Conservation (phyloP, 2,329 filamentous ascomycete genomes). For the Geosmithia flava region DNA sequence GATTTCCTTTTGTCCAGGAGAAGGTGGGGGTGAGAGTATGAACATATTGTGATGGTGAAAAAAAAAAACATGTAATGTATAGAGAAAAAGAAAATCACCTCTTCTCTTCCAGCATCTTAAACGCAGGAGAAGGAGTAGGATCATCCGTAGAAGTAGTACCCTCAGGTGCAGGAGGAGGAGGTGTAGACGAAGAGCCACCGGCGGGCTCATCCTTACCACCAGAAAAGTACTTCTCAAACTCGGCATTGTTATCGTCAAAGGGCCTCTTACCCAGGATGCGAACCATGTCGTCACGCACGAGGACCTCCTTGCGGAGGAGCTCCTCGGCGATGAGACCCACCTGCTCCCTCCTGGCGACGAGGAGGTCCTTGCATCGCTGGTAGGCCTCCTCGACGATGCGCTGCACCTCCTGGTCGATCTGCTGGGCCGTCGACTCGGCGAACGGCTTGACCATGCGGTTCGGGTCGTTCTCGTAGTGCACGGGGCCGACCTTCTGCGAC, state of each 20-base stretch:
- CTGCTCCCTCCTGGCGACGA: constrained; percentile 77
- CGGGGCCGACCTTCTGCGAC: constrained; percentile 84
- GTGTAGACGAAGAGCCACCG: neutral
- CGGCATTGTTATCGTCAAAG: constrained; percentile 63
- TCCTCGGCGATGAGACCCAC: constrained; percentile 88
- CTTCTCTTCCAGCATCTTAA: constrained; percentile 11
- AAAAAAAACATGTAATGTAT: neutral
- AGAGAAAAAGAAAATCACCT: neutral
- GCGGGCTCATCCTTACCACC: constrained; percentile 38
- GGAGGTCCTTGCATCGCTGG: constrained; percentile 72
- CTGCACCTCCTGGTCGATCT: constrained; percentile 84
- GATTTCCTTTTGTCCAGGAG: no score
- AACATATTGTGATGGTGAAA: no score
- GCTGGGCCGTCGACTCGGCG: constrained; percentile 83
- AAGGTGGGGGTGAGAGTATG: no score
- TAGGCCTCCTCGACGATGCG: constrained; percentile 89
- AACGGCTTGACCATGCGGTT: constrained; percentile 89
- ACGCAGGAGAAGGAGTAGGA: constrained; percentile 24
- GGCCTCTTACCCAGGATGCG: constrained; percentile 74
- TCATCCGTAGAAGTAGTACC: constrained; percentile 30
- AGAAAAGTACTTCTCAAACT: constrained; percentile 92
- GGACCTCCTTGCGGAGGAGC: constrained; percentile 79
- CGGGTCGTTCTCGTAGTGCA: constrained; percentile 79
- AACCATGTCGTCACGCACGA: constrained; percentile 85
- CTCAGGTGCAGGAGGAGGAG: constrained; percentile 6